Evolutionary conservation across 176 grass and related monocot species (phyloP), one percentile per base, ranked within the genome.

Genomic region (Aegilops bicornis): DNA sequence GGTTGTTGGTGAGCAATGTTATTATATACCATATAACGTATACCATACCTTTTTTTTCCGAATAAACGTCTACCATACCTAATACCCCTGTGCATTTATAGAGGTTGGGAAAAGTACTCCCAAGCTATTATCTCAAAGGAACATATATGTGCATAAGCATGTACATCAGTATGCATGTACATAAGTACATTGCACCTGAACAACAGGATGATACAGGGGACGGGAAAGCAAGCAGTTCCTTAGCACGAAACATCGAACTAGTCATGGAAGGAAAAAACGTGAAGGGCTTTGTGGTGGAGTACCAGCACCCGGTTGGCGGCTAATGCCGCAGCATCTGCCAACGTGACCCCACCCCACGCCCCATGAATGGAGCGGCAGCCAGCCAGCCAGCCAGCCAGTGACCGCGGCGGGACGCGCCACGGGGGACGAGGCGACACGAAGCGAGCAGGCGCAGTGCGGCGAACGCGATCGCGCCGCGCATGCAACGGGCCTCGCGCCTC

Each of bases 401-500:
- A 31, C 84, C 65, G 58, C 42, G 31, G 61, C 76, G 23, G 68
- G 60, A 81, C 3, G 48, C 76, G 76, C 85, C 89, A 87, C 85
- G 76, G 13, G 76, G 76, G 76, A 80, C 75, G 85, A 75, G 77
- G 52, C 76, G 82, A 54, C 79, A 73, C 63, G 83, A 82, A 71
- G 68, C 69, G 45, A 12, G 74, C 35, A 17, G 65, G 37, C 76
- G 3, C 70, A 73, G 79, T 66, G 81, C 13, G 79, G 88, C 83
- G 63, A 50, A 77, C 71, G 71, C 68, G 71, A 88, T 8, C 5
- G n/a, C n/a, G 54, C 77, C 77, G 66, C 76, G 74, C 85, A 79
- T 85, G 79, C 79, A 54, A 83, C 64, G n/a, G 11, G 79, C 79
- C 79, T 83, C 27, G 39, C 39, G 8, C 39, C 8, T 10, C 8